phyloP scores from a whole-genome alignment of 805 yeast genomes.

The Teunomyces barrocoloradensis region DNA sequence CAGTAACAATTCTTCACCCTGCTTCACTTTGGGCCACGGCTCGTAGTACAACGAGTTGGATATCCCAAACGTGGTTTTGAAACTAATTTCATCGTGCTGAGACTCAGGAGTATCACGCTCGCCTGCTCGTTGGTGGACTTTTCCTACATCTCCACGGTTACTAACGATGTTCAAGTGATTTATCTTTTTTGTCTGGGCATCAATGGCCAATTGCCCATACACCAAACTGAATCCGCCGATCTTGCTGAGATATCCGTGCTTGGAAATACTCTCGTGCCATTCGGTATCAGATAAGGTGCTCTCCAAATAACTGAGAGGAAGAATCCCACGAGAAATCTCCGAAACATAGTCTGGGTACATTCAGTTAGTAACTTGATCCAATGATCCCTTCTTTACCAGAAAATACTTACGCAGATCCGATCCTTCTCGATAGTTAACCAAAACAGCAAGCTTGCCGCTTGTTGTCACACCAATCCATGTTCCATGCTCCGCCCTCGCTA shows the following conservation, averaged over 20 bases:
- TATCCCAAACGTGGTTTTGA: conserved; percentile 49
- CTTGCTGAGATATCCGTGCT: conserved; percentile 14
- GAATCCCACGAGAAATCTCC: conserved; percentile 51
- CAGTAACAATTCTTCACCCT: conserved; percentile 41
- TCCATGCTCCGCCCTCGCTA: conserved; percentile 72
- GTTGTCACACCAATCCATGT: conserved; percentile 84
- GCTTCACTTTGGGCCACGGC: conserved; percentile 72
- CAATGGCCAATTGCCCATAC: conserved; percentile 46
- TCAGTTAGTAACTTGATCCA: conserved; percentile 13
- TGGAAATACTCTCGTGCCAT: conserved; percentile 33
- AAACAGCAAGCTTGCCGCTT: conserved; percentile 61
- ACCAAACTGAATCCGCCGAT: conserved; percentile 66
- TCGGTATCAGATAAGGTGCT: conserved; percentile 33
- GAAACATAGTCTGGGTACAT: conserved; percentile 17
- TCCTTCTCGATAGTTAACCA: conserved; percentile 71
- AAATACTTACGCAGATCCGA: conserved; percentile 7
- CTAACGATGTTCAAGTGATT: conserved; percentile 46
- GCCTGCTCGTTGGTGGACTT: conserved; percentile 21
- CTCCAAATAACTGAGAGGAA: conserved; percentile 47
- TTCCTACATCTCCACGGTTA: conserved; percentile 45
- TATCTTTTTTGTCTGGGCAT: conserved; percentile 20
- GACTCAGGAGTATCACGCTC: not conserved
- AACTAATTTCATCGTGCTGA: conserved; percentile 16
- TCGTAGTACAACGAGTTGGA: conserved; percentile 65
- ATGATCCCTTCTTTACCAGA: not conserved